Conservation (phyloP, 257 asterid genomes). For the Fraxinus quadrangulata region DNA sequence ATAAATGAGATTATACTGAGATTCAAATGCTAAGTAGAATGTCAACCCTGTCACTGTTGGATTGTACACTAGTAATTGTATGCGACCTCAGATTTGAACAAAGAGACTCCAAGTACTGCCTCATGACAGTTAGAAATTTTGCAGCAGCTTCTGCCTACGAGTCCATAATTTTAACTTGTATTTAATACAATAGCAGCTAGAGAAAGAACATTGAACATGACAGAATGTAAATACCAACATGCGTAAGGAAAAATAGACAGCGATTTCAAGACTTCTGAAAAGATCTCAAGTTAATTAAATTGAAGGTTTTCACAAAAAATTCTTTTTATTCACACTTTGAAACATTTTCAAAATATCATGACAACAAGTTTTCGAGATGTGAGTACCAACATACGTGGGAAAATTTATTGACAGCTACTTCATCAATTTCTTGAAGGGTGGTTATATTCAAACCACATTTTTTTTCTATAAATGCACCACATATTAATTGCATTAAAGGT, state of each 20-base stretch:
- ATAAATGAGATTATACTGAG: conserved; percentile 5
- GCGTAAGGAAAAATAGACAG: background rate
- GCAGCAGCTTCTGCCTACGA: conserved; percentile 80
- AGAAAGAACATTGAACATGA: background rate
- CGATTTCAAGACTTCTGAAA: background rate
- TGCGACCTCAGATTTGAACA: conserved; percentile 80
- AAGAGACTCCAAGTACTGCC: conserved; percentile 71
- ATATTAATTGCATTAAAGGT: background rate
- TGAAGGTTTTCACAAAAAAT: background rate
- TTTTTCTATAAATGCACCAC: background rate
- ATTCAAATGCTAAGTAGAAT: conserved; percentile 14
- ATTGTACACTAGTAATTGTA: conserved; percentile 79
- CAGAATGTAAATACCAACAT: conserved; percentile 12
- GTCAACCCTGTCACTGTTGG: conserved; percentile 71
- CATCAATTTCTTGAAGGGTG: background rate
- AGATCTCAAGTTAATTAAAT: background rate
- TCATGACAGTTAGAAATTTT: conserved; percentile 56
- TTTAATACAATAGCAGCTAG: conserved; percentile 1
- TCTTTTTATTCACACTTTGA: background rate
- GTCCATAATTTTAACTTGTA: background rate
- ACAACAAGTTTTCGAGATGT: background rate
- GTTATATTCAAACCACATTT: background rate
- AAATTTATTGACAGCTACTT: background rate
- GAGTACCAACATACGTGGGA: background rate
- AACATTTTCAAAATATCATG: background rate